Conservation (phyloP, 148 eudicot genomes). For the Arctostaphylos glauca region DNA sequence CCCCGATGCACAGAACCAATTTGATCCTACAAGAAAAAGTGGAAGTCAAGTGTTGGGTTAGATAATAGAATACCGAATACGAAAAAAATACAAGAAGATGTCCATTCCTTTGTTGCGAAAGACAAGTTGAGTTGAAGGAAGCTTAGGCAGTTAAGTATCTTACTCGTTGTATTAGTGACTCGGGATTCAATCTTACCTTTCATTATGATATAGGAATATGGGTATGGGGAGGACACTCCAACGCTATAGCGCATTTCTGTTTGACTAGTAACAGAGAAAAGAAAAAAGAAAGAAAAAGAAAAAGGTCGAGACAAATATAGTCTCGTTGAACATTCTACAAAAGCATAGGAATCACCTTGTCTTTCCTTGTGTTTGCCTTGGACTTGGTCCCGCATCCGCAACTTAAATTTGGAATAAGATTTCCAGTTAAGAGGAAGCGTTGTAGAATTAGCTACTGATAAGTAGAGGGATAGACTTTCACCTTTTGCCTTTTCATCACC, state of each 20-base stretch:
- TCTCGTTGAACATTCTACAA: not conserved
- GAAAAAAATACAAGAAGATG: not conserved
- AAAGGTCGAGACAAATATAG: not conserved
- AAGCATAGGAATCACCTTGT: not conserved
- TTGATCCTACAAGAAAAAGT: not conserved
- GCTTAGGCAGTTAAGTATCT: not conserved
- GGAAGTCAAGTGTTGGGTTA: not conserved
- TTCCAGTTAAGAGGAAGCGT: constrained; percentile 8
- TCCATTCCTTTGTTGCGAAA: not conserved
- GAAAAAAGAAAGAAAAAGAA: not conserved
- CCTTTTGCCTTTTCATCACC: not conserved
- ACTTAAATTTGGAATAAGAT: not conserved
- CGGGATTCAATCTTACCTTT: not conserved
- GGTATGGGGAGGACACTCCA: not conserved
- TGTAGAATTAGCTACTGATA: not conserved
- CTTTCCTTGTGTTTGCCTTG: not conserved
- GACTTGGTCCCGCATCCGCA: not conserved
- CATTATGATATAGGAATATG: not conserved
- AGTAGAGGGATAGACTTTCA: constrained; percentile 1
- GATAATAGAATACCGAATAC: not conserved
- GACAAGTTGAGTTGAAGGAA: not conserved
- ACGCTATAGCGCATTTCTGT: not conserved
- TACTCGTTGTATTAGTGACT: not conserved
- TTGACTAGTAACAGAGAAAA: not conserved
- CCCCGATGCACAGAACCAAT: not conserved